Percentiles rank a stretch among this genome's conserved stretches.
phyloP scores from a whole-genome alignment of 1,284 basidiomycete genomes.

The Somion occarium region DNA sequence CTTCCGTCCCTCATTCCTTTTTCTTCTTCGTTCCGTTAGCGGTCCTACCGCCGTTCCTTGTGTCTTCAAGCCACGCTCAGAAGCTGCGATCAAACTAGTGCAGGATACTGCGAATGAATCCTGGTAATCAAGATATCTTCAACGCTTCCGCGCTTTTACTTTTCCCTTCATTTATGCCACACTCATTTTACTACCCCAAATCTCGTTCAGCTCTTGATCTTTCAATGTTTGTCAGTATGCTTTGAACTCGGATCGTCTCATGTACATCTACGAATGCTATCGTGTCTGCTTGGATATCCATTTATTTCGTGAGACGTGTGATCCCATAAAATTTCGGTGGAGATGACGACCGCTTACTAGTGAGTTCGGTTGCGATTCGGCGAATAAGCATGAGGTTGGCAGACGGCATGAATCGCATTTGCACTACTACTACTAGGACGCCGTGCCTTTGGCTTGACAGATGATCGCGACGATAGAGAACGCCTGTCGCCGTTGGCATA shows the following conservation, averaged over 20 bases:
- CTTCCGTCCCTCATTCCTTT: not conserved
- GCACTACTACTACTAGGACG: too few species aligned
- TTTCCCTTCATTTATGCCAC: too few species aligned
- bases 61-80: conserved; percentile 2
- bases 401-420: too few species aligned
- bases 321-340: too few species aligned
- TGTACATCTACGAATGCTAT: not conserved
- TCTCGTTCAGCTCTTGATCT: too few species aligned
- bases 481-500: too few species aligned
- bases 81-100: not conserved
- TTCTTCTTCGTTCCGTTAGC: not conserved
- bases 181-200: not conserved
- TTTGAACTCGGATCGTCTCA: not conserved
- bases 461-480: too few species aligned
- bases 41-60: not conserved
- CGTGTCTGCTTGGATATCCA: not conserved
- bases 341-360: too few species aligned
- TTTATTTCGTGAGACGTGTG: too few species aligned
- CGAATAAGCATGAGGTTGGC: too few species aligned
- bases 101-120: not conserved
- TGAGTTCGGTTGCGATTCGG: too few species aligned
- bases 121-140: not conserved
- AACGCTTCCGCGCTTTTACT: not conserved
- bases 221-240: not conserved
- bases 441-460: too few species aligned